Base-by-base conservation (phyloP, 192 early-diverging fungal species). In the Umbelopsis sp. region DNA sequence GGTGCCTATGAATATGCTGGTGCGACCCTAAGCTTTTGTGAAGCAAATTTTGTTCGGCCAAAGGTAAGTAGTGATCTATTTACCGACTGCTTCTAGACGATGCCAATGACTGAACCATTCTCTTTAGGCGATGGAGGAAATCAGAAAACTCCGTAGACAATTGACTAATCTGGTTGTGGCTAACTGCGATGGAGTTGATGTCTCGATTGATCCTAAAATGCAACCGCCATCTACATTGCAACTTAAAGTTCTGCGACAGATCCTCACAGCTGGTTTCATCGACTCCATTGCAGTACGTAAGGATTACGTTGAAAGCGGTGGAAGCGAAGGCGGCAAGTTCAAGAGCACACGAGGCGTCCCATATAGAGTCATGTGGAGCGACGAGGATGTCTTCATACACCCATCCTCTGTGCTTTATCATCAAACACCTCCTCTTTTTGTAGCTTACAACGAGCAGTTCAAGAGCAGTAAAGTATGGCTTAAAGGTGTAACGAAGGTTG, bases 261-360 rank as follows among this genome's bases (percentile, higher is more conserved):
- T 98, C 50, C 74, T 98, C 4, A 83, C 96, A 2, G 87, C 94
- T 2, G 95, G 96, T 1, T 98, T 94, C 62, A 86, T 95, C 59
- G 98, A 99, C 72, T 92, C 92, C 9, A 87, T 99, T n/a, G 98
- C 98, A 1, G 80, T 91, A 53, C 89, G 94, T 2, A 87, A 85
- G 71, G 95, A 97, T 53, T 79, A 94, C n/a, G 87, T 93, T 26
- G 89, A 84, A 10, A 77, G 82, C 16, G 81, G 78, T 69, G 82
- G 79, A n/a, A 80, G 81, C 0, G 74, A 71, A 31, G 79, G 81
- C 0, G 21, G 20, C 7, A 45, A 67, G 9, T 82, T 71, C 45
- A 81, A 70, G n/a, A 72, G 77, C 24, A 71, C 79, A 6, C 65
- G 76, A 34, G 59, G 71, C 24, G 81, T 87, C 0, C 76, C 80